Evolutionary conservation across 768 basidiomycete species (phyloP).

Genomic region (Clitopilus passeckerianus): DNA sequence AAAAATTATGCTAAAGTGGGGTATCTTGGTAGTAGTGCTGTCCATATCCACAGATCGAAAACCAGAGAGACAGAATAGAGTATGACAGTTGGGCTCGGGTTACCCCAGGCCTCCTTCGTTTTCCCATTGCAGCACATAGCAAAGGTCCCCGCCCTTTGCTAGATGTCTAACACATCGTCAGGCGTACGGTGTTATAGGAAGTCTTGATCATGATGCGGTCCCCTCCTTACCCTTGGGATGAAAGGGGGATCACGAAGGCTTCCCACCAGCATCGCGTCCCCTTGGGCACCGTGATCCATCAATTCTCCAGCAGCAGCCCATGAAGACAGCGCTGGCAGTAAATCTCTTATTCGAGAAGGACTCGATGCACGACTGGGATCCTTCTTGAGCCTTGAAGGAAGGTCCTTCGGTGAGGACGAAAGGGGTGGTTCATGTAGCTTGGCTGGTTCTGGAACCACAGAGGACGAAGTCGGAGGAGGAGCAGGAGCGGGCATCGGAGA

Average conservation of each 20-base stretch:
- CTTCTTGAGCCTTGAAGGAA: background rate
- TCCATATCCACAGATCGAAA: background rate
- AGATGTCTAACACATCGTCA: background rate
- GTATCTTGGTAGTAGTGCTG: background rate
- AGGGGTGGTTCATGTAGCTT: background rate
- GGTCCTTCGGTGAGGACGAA: background rate
- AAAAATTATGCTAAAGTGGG: background rate
- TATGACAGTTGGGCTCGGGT: background rate
- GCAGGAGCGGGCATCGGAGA: slow-evolving; percentile 9
- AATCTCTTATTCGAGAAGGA: slow-evolving; percentile 10
- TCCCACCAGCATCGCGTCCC: slow-evolving; percentile 26
- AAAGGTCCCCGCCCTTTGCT: background rate
- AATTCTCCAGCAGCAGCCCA: slow-evolving; percentile 24
- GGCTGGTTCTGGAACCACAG: background rate
- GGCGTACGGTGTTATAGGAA: background rate
- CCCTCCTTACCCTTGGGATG: background rate
- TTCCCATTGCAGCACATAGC: background rate
- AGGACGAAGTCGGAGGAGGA: background rate
- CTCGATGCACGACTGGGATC: slow-evolving; percentile 1
- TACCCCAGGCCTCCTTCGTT: background rate
- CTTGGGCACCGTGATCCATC: slow-evolving; percentile 14
- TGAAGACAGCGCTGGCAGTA: slow-evolving; percentile 18
- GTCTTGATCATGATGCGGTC: background rate
- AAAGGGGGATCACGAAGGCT: slow-evolving; percentile 22
- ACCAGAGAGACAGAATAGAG: background rate